Conservation (phyloP, 371 early-diverging fungal species). For the Blastocladiella emersonii region DNA sequence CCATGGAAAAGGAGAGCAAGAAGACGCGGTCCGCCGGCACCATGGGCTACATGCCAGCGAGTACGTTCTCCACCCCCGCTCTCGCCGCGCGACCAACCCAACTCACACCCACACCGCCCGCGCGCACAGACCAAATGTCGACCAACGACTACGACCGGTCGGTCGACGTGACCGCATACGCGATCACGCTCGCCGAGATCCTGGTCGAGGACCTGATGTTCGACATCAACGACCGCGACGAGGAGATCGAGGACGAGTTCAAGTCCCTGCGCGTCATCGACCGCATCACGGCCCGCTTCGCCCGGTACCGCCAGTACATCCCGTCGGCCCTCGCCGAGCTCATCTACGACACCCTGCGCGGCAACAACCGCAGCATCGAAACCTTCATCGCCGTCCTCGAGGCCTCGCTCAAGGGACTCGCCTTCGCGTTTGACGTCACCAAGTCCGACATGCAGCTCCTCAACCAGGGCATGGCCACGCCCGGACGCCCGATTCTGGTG, state of each 20-base stretch:
- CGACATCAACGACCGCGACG: neutral
- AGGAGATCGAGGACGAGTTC: conserved; percentile 1
- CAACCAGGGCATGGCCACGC: too few species aligned
- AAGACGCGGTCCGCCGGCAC: conserved; percentile 4
- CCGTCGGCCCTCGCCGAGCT: neutral
- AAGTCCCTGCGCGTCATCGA: neutral
- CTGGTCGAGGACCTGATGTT: neutral
- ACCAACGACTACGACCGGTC: neutral
- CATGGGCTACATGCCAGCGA: neutral
- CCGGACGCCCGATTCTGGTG: too few species aligned
- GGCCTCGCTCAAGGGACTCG: neutral
- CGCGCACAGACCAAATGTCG: neutral
- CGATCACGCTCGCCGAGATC: neutral
- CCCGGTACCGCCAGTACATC: neutral
- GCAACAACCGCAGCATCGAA: neutral
- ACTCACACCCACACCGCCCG: neutral
- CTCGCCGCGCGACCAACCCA: neutral
- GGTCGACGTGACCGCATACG: conserved; percentile 2
- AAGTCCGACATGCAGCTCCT: neutral
- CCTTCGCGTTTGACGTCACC: neutral
- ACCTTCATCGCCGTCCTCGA: neutral
- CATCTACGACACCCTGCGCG: neutral
- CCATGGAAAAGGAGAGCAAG: neutral
- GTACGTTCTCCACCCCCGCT: neutral
- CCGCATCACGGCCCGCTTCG: neutral